Conservation (phyloP, 139 green algal genomes). For the Trebouxia sp. region DNA sequence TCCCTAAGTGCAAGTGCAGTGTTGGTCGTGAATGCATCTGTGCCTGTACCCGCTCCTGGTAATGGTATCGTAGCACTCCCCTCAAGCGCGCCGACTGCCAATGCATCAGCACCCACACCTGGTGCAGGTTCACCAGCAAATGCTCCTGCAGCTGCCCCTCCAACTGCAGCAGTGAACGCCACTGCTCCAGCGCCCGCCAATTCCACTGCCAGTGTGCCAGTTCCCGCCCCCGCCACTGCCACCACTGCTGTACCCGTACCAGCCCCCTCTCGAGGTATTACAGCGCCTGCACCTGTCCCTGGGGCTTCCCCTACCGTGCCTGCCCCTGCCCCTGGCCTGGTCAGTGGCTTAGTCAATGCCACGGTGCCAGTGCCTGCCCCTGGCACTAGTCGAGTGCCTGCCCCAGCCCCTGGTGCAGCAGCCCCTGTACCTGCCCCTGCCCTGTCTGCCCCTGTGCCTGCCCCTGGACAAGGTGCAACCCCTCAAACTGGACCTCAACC, state of each 20-base stretch:
- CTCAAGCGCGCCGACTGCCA: neutral
- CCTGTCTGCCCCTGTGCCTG: neutral
- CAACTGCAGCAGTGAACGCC: neutral
- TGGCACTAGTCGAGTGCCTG: slow-evolving; percentile 2
- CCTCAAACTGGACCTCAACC: too few relatives aligned
- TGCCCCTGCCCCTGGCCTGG: too few relatives aligned
- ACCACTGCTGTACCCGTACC: neutral
- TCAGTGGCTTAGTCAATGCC: too few relatives aligned
- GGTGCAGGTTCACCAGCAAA: neutral
- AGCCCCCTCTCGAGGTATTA: neutral
- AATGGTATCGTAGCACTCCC: neutral
- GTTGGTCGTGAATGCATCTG: neutral
- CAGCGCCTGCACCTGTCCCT: neutral
- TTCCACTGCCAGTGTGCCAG: neutral
- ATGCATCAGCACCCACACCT: neutral
- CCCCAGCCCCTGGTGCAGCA: neutral
- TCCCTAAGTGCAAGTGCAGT: neutral
- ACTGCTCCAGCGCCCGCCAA: slow-evolving; percentile 1
- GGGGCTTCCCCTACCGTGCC: neutral
- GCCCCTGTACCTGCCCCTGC: slow-evolving; percentile 2
- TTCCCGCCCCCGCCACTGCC: neutral
- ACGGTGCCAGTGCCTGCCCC: neutral
- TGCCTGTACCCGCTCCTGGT: neutral
- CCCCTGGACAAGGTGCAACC: slow-evolving; percentile 20
- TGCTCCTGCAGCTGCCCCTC: slow-evolving; percentile 3